Conservation (phyloP, 2,329 filamentous ascomycete species). For the Colletotrichum lini region DNA sequence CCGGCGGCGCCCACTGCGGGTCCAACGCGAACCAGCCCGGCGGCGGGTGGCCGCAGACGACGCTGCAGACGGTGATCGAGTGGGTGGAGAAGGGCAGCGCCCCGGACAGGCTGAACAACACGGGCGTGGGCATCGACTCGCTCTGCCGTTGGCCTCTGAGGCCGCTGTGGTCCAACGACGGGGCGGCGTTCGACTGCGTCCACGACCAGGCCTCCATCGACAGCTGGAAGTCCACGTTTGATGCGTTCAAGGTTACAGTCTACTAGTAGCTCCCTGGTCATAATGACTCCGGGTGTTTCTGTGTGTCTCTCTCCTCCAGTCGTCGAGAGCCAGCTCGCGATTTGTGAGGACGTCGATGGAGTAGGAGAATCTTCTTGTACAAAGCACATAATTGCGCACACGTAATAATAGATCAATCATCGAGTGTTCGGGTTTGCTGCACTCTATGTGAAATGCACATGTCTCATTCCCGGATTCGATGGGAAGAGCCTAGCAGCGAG, state of each 20-base stretch:
- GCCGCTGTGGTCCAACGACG: constrained; percentile 53
- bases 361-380: background rate
- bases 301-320: no score
- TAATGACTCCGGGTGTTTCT: no score
- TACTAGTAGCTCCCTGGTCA: constrained; percentile 11
- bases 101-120: constrained; percentile 59
- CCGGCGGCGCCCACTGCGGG: constrained; percentile 66
- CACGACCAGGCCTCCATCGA: constrained; percentile 32
- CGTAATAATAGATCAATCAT: no score
- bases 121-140: constrained; percentile 52
- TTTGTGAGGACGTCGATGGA: background rate
- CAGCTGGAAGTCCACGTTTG: constrained; percentile 36
- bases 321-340: background rate
- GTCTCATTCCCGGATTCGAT: no score
- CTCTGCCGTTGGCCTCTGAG: constrained; percentile 60
- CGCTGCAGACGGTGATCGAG: constrained; percentile 62
- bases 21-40: constrained; percentile 61
- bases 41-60: constrained; percentile 49
- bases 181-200: constrained; percentile 20
- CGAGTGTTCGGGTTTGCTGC: no score
- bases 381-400: background rate
- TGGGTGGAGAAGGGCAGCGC: constrained; percentile 66
- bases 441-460: no score
- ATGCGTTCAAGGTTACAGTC: constrained; percentile 38
- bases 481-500: no score